Percentiles rank a stretch among this genome's conserved stretches.
These are phyloP conservation scores for Aspergillus carlsbadensis DNA, from an alignment of 495 filamentous ascomycete species.

Conservation along the genomic window DNA sequence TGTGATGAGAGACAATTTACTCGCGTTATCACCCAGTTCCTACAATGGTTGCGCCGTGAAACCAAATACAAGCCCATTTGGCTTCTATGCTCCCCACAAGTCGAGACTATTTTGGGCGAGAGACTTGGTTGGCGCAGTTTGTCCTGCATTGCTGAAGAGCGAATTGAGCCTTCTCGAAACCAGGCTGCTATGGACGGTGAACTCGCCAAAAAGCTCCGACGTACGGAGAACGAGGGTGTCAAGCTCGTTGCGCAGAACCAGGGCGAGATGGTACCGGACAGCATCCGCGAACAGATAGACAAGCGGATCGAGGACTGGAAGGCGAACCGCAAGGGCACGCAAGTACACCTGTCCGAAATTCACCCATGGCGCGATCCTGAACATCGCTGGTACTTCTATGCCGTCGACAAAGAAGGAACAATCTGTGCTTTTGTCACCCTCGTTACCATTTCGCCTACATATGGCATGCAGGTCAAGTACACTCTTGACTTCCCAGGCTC, in stretches of 20 bases:
- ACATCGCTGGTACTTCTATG: conserved; percentile 82
- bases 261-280: conserved; percentile 59
- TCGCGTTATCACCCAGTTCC: conserved; percentile 66
- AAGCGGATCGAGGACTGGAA: conserved; percentile 77
- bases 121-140: conserved; percentile 80
- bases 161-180: conserved; percentile 63
- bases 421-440: conserved; percentile 73
- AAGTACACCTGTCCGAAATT: conserved; percentile 84
- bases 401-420: conserved; percentile 61
- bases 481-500: conserved; percentile 79
- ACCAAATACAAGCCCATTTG: conserved; percentile 77
- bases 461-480: conserved; percentile 89
- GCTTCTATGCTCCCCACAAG: conserved; percentile 67
- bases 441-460: conserved; percentile 67
- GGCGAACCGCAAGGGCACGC: conserved; percentile 70
- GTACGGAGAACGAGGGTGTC: conserved; percentile 74
- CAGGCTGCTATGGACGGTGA: conserved; percentile 54
- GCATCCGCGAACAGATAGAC: conserved; percentile 63
- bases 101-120: conserved; percentile 71
- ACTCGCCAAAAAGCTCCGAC: conserved; percentile 68
- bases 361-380: conserved; percentile 74
- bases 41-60: conserved; percentile 68
- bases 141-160: conserved; percentile 81
- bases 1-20: conserved; percentile 72
- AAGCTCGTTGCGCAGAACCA: conserved; percentile 65